Evolutionary conservation across 495 filamentous ascomycete species (phyloP).

Genomic region (Aspergillus haitiensis): DNA sequence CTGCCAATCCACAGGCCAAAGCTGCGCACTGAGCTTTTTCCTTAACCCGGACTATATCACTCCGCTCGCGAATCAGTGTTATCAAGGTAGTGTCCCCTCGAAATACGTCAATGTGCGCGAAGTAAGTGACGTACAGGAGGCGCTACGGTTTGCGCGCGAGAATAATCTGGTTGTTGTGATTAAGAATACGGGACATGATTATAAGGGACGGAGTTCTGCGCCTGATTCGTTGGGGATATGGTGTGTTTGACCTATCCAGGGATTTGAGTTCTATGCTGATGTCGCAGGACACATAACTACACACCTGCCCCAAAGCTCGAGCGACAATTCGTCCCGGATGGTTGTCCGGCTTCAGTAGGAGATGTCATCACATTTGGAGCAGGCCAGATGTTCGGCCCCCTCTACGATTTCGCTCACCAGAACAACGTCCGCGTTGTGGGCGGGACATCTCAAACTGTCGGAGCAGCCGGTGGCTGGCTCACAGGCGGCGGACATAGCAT

Average conservation of each 20-base stretch:
- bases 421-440: constrained; percentile 31
- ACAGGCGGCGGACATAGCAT: constrained; percentile 46
- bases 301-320: constrained; percentile 4
- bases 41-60: constrained; percentile 3
- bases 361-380: constrained; percentile 49
- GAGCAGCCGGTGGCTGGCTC: constrained; percentile 43
- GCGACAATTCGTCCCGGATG: constrained; percentile 3
- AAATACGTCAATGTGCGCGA: constrained; percentile 22
- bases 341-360: constrained; percentile 5
- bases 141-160: constrained; percentile 20
- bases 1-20: constrained; percentile 9
- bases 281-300: constrained; percentile 6
- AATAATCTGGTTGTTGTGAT: constrained; percentile 32
- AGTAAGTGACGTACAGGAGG: constrained; percentile 20
- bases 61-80: constrained; percentile 5
- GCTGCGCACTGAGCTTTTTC: constrained; percentile 5
- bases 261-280: no score
- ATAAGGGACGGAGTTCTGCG: constrained; percentile 53
- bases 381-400: constrained; percentile 49
- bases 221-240: constrained; percentile 52
- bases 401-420: constrained; percentile 38
- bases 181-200: constrained; percentile 60
- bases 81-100: constrained; percentile 26
- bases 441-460: constrained; percentile 28
- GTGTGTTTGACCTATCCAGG: constrained; percentile 22